Evolutionary conservation across 23 red algal genomes (phyloP), one percentile per base, ranked within the genome.

Genomic region (Pyropia yezoensis): DNA sequence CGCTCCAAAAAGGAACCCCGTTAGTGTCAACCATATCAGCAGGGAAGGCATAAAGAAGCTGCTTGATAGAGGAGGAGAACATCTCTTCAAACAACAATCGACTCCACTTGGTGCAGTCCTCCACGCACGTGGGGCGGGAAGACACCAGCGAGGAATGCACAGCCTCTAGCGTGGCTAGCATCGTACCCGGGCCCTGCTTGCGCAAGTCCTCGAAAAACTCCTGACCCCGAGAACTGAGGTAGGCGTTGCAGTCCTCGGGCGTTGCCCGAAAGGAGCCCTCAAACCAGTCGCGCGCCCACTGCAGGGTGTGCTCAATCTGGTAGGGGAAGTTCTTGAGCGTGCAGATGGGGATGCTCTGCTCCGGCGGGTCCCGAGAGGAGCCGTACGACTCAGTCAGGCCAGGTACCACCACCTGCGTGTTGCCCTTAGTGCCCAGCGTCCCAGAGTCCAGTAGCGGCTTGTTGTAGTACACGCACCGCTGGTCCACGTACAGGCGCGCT

Each of bases 301-400:
- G 94, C 64, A 98, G 59, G 16, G 94, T 98, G 67, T 98, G 94
- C 64, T 98, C 94, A 71, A 98, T 98, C 32, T 85, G 78, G 61
- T 98, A 98, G 7, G 94, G 94, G 58, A 98, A 98, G 53, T 98
- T 98, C 76, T 98, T 98, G 56, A 98, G 74, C 23, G 94, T 98
- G 59, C 94, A 98, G 20, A 98, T 90, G 2, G 94, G 94, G 70
- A 98, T 98, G 27, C 80, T 83, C 57, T 90, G 86, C 83, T 98
- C 94, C 27, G 94, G 94, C 15, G 94, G 94, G 69, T 98, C 94
- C 24, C 94, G 47, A 20, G 94, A 90, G 19, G 85, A 87, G 26
- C 80, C 77, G 71, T 98, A 98, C 16, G 71, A 76, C 57, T 91
- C 94, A n/a, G 94, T 91, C 15, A 98, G 67, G 32, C 75, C 50